Percentiles rank a stretch among this genome's conserved stretches.
Conservation (phyloP, 192 early-diverging fungal genomes). For the Coemansia sp. region DNA sequence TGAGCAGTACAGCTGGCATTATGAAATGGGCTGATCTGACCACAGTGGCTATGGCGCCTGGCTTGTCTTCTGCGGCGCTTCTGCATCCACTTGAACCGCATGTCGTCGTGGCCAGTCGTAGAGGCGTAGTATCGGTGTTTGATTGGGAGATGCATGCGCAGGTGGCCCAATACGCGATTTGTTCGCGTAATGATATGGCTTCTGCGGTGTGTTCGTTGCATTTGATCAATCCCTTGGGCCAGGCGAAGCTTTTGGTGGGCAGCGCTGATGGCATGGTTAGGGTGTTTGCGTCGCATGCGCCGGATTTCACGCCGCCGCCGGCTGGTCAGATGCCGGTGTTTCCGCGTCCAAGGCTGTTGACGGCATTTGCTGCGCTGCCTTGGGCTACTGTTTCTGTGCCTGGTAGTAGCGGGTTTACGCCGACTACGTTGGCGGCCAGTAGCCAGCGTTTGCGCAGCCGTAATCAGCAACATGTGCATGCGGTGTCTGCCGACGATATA, state of each 20-base stretch:
- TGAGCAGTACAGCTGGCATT: conserved; percentile 19
- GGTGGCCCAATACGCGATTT: conserved; percentile 36
- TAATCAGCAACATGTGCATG: background rate
- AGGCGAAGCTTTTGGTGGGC: conserved; percentile 69
- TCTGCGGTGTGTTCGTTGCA: conserved; percentile 65
- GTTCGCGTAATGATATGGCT: background rate
- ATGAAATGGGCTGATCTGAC: conserved; percentile 48
- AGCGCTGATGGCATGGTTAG: conserved; percentile 49
- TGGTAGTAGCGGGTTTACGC: background rate
- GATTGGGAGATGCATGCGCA: conserved; percentile 51
- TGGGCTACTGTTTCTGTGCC: conserved; percentile 19
- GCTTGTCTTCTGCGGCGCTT: conserved; percentile 27
- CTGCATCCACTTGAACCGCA: conserved; percentile 90
- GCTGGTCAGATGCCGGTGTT: conserved; percentile 25
- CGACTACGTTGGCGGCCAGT: conserved; percentile 1
- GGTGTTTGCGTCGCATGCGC: conserved; percentile 51
- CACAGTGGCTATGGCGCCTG: conserved; percentile 15
- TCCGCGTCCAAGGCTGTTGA: conserved; percentile 40
- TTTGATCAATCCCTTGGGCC: conserved; percentile 90
- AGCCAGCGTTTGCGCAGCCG: conserved; percentile 10
- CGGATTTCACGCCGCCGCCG: conserved; percentile 30
- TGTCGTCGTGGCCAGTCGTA: conserved; percentile 72
- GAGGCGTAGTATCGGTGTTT: conserved; percentile 56
- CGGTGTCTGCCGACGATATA: background rate
- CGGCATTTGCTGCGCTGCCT: conserved; percentile 43